phyloP scores from a whole-genome alignment of 2,329 filamentous ascomycete genomes.

The Hawksworthiomyces lignivorus region DNA sequence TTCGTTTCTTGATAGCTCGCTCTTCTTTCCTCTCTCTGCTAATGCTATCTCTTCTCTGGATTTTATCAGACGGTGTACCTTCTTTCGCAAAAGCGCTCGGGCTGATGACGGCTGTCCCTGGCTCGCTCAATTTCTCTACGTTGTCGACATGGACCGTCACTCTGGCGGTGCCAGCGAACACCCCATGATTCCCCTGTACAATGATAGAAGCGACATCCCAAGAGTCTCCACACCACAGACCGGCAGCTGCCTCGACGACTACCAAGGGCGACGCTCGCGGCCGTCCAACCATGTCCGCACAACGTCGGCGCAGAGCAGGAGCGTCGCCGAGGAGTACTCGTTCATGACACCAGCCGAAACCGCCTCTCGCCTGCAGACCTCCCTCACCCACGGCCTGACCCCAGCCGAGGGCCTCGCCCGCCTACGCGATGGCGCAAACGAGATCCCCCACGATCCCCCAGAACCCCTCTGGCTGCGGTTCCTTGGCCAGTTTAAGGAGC shows the following conservation, averaged over 20 bases:
- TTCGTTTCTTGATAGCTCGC: too few relatives aligned
- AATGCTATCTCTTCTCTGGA: too few relatives aligned
- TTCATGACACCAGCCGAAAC: slow-evolving; percentile 71
- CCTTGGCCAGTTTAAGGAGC: slow-evolving; percentile 93
- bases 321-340: slow-evolving; percentile 52
- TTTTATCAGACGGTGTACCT: too few relatives aligned
- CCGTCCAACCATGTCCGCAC: slow-evolving; percentile 17
- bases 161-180: slow-evolving; percentile 11
- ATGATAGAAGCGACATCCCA: slow-evolving; percentile 4
- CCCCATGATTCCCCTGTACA: slow-evolving; percentile 16
- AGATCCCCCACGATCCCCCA: slow-evolving; percentile 86
- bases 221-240: slow-evolving; percentile 9
- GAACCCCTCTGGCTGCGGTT: slow-evolving; percentile 95
- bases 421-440: slow-evolving; percentile 78
- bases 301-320: slow-evolving; percentile 28
- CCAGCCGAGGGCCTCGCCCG: slow-evolving; percentile 74
- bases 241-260: slow-evolving; percentile 6
- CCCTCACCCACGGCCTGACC: slow-evolving; percentile 72
- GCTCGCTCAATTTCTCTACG: background rate
- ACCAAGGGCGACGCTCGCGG: slow-evolving; percentile 13
- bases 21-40: too few relatives aligned
- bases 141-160: slow-evolving; percentile 15
- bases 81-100: too few relatives aligned
- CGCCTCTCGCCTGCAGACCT: slow-evolving; percentile 70
- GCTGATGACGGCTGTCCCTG: slow-evolving; percentile 3